These are phyloP conservation scores for Apostasia shenzhenica DNA, from an alignment of 106 monocot species.

Conservation along the genomic window DNA sequence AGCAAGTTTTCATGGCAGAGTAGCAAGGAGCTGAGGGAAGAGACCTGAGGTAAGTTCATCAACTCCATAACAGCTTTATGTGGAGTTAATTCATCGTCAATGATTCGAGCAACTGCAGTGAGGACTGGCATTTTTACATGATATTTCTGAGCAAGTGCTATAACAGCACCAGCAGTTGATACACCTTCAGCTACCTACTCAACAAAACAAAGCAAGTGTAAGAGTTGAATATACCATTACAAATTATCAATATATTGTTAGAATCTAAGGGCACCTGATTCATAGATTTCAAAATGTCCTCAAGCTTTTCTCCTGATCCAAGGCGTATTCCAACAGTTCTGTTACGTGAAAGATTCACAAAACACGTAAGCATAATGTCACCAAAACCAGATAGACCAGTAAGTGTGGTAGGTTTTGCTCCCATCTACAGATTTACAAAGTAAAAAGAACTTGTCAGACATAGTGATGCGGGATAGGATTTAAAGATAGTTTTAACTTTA, in stretches of 20 bases:
- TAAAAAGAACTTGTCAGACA: background rate
- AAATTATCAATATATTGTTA: conserved; percentile 1
- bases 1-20: too few relatives aligned
- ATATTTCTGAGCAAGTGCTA: conserved; percentile 92
- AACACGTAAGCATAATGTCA: conserved; percentile 99
- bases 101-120: conserved; percentile 90
- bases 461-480: too few relatives aligned
- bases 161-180: conserved; percentile 95
- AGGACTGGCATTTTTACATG: conserved; percentile 92
- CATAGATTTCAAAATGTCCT: conserved; percentile 86
- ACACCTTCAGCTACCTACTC: conserved; percentile 98
- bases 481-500: too few relatives aligned
- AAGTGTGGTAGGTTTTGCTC: conserved; percentile 86
- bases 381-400: conserved; percentile 93
- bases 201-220: background rate
- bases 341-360: conserved; percentile 95
- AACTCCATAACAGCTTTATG: conserved; percentile 88
- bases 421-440: conserved; percentile 58
- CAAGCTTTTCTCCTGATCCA: conserved; percentile 92
- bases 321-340: conserved; percentile 88
- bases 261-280: conserved; percentile 53
- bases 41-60: conserved; percentile 96
- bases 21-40: background rate
- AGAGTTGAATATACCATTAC: background rate
- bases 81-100: conserved; percentile 92